Conservation (phyloP, 768 basidiomycete species). For the Boletus reticulatus region DNA sequence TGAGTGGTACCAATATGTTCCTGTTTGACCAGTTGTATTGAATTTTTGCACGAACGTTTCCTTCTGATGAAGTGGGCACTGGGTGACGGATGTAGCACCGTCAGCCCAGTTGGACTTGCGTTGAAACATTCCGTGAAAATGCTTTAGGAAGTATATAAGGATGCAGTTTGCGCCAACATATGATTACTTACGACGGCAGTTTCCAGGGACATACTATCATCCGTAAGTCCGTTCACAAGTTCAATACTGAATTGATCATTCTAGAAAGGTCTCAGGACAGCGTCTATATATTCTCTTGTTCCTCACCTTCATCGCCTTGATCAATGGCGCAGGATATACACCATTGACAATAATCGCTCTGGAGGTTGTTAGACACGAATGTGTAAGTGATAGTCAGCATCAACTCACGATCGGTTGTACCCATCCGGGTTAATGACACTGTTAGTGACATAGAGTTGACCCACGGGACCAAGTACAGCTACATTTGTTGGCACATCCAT, state of each 20-base stretch:
- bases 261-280: neutral
- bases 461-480: constrained; percentile 10
- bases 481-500: neutral
- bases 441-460: constrained; percentile 35
- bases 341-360: neutral
- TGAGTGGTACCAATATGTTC: constrained; percentile 43
- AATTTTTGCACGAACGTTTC: constrained; percentile 21
- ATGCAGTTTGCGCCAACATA: constrained; percentile 3
- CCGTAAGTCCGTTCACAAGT: constrained; percentile 16
- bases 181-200: constrained; percentile 37
- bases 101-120: neutral
- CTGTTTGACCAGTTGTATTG: constrained; percentile 14
- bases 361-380: neutral
- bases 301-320: neutral
- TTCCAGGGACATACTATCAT: constrained; percentile 43
- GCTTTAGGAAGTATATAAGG: constrained; percentile 6
- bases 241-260: neutral
- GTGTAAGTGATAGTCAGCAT: neutral
- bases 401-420: constrained; percentile 30
- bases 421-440: constrained; percentile 44
- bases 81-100: neutral
- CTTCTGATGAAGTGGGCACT: neutral
- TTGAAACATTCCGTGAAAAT: neutral
- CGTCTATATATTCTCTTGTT: neutral
- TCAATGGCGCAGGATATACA: neutral